Evolutionary conservation across 371 early-diverging fungal species (phyloP).

Genomic region (Apophysomyces sp.): DNA sequence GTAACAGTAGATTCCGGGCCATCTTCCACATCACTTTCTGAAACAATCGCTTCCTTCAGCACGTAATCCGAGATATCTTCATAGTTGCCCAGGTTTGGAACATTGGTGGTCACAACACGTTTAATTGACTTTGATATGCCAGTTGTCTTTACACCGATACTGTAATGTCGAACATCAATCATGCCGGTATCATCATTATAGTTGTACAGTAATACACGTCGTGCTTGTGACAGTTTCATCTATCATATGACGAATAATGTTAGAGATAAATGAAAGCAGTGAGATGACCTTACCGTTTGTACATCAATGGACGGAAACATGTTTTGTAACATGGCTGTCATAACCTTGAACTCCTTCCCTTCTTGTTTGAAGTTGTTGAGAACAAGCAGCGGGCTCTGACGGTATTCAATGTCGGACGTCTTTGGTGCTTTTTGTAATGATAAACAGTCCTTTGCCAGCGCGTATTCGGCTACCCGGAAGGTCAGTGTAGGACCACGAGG

Average conservation of each 20-base stretch:
- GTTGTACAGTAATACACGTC: constrained; percentile 90
- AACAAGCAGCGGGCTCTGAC: constrained; percentile 83
- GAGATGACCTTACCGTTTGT: constrained; percentile 58
- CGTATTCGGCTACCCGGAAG: constrained; percentile 86
- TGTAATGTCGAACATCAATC: constrained; percentile 93
- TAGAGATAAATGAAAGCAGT: neutral
- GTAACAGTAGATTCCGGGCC: constrained; percentile 80
- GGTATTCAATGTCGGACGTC: constrained; percentile 76
- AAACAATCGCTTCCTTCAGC: constrained; percentile 79
- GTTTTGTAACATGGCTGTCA: constrained; percentile 94
- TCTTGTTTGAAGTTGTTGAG: constrained; percentile 89
- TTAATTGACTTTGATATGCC: constrained; percentile 93
- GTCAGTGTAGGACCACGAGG: constrained; percentile 95
- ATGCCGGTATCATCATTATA: constrained; percentile 80
- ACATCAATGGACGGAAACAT: constrained; percentile 96
- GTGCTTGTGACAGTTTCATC: constrained; percentile 86
- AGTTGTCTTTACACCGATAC: constrained; percentile 81
- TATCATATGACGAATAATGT: constrained; percentile 15
- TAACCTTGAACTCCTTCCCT: constrained; percentile 83
- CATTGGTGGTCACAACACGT: constrained; percentile 68
- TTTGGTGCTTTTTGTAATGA: constrained; percentile 80
- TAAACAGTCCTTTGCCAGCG: constrained; percentile 82
- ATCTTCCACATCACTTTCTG: constrained; percentile 94
- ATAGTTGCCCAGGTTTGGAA: constrained; percentile 79
- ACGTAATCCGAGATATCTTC: constrained; percentile 94